These are phyloP conservation scores for Plantago coronopus DNA, from an alignment of 305 asterid species.

Conservation along the genomic window DNA sequence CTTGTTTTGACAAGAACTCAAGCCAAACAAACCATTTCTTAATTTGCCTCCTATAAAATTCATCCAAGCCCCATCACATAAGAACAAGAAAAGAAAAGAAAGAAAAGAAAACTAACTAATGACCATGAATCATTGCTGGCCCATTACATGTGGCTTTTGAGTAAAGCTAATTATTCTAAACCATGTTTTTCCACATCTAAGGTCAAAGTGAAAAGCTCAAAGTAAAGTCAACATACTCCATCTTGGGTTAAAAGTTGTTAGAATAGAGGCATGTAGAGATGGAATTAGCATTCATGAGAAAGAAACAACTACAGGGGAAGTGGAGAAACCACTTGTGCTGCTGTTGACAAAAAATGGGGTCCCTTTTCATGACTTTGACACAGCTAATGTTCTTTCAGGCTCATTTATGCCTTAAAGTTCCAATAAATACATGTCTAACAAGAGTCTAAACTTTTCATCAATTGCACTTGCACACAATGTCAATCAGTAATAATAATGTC, in stretches of 20 bases:
- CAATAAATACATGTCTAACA: conserved; percentile 28
- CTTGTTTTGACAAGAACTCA: conserved; percentile 31
- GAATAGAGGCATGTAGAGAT: conserved; percentile 13
- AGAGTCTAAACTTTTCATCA: conserved; percentile 21
- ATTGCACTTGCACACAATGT: background rate
- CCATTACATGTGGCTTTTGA: conserved; percentile 49
- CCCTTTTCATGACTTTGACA: conserved; percentile 23
- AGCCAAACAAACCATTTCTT: conserved; percentile 25
- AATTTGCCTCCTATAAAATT: conserved; percentile 8
- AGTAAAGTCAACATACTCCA: conserved; percentile 37
- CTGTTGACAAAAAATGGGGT: conserved; percentile 28
- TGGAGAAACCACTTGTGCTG: conserved; percentile 43
- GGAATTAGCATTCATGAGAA: conserved; percentile 25
- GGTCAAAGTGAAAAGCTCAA: conserved; percentile 35
- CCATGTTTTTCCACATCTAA: conserved; percentile 36
- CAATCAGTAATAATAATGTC: conserved; percentile 9
- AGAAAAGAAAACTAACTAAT: conserved; percentile 4
- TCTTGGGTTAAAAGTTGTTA: conserved; percentile 24
- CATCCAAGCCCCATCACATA: no score
- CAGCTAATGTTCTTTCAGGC: conserved; percentile 18
- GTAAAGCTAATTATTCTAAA: conserved; percentile 51
- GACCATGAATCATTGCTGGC: conserved; percentile 38
- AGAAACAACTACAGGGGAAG: conserved; percentile 28
- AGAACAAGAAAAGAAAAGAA: background rate
- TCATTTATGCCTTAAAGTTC: conserved; percentile 17